Percentiles rank a stretch among this genome's conserved stretches.
Evolutionary conservation across 352 stramenopile genomes (phyloP).

Genomic region (Globisporangium barbulae): DNA sequence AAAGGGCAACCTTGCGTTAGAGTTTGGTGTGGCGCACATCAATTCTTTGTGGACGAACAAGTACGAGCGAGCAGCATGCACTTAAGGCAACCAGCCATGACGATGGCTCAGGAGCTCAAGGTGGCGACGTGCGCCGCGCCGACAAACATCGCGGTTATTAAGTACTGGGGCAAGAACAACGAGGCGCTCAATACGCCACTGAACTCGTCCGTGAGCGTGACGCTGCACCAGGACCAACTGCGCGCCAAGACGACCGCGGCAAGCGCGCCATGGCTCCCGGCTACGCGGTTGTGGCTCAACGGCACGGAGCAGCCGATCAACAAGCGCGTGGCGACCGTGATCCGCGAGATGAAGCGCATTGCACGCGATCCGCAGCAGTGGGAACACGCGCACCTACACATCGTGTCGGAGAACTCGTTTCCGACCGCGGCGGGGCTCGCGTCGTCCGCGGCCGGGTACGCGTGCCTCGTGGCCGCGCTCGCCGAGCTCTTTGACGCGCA

Average conservation of each 20-base stretch:
- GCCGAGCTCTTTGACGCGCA: slow-evolving; percentile 86
- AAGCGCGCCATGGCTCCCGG: slow-evolving; percentile 57
- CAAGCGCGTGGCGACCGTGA: slow-evolving; percentile 79
- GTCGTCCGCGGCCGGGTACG: slow-evolving; percentile 97
- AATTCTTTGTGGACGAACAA: no score
- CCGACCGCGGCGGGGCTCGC: slow-evolving; percentile 97
- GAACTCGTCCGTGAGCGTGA: slow-evolving; percentile 97
- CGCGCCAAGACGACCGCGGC: slow-evolving; percentile 93
- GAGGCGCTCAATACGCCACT: slow-evolving; percentile 94
- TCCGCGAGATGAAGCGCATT: slow-evolving; percentile 63
- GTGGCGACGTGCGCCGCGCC: slow-evolving; percentile 90
- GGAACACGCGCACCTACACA: slow-evolving; percentile 73
- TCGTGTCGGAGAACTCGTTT: slow-evolving; percentile 98
- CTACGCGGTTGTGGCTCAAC: slow-evolving; percentile 96
- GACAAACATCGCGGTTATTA: slow-evolving; percentile 98
- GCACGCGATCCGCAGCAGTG: slow-evolving; percentile 19
- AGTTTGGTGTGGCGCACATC: no score
- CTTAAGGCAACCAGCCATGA: not conserved
- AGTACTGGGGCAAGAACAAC: slow-evolving; percentile 98
- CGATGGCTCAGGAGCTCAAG: slow-evolving; percentile 23
- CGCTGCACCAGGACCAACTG: slow-evolving; percentile 94
- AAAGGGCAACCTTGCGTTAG: no score
- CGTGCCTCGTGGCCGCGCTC: slow-evolving; percentile 90
- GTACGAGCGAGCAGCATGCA: no score
- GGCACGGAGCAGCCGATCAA: slow-evolving; percentile 80